Evolutionary conservation across 495 filamentous ascomycete species (phyloP), one percentile per base, ranked within the genome.

Genomic region (Hypoxylon fragiforme): DNA sequence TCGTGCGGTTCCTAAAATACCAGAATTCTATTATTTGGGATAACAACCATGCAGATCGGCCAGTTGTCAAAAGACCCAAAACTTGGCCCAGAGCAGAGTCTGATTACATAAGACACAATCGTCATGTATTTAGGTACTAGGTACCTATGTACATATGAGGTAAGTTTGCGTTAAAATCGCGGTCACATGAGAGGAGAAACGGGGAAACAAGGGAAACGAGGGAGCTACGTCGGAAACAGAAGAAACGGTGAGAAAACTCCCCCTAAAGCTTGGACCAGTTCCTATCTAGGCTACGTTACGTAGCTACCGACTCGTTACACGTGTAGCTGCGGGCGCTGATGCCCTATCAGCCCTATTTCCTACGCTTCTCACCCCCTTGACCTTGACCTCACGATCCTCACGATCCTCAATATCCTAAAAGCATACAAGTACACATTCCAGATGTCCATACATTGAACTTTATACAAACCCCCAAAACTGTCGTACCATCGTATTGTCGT

Each of bases 301-400:
- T 37, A 37, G 34, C 34, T n/a, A 37, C 34, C 4, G 7, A 6
- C 11, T 2, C 3, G 54, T 57, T 57, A 57, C 54, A 57, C 54
- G 54, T 57, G 54, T 57, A 51, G 42, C 41, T 51, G 36, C 35
- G 47, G n/a, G 50, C 28, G 40, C 47, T 57, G 54, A 37, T 31
- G 24, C 15, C 31, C 28, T 31, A 34, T 28, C 24, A 28, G 24
- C 24, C 4, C 24, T 28, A 28, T 28, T 16, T 19, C 5, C 14
- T 36, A 3, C 14, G 13, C 22, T 8, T 13, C 31, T 41, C 31
- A 31, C 24, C 12, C 47, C 47, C 34, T 36, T 19, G 42, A 18
- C 40, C 16, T 26, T 28, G 4, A 11, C 26, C 30, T 51, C 48
- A 42, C 26, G 38, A 43, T 51, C 38, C 9, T 34, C 43, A 31